Conservation (phyloP, 164 flowering plant species). For the Buxus sempervirens region DNA sequence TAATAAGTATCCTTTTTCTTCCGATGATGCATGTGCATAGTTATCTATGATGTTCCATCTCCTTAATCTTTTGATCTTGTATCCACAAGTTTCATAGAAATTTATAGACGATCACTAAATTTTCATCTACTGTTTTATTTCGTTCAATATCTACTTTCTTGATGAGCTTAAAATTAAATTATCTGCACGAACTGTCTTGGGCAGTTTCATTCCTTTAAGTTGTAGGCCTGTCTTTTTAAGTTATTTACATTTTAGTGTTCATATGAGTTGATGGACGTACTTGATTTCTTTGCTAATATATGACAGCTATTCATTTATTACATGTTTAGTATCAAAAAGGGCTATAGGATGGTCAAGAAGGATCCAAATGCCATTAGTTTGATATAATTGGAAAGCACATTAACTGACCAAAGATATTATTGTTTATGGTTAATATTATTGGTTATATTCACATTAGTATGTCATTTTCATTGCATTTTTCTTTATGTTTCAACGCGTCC, state of each 20-base stretch:
- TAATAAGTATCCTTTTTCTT: neutral
- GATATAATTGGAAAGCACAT: no score
- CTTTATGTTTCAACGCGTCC: neutral
- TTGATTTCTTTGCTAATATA: neutral
- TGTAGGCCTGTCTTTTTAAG: neutral
- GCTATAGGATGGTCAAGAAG: no score
- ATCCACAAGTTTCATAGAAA: neutral
- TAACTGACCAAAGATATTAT: no score
- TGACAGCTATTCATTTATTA: neutral
- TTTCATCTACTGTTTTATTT: no score
- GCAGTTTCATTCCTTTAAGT: neutral
- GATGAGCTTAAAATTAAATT: neutral
- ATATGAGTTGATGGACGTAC: neutral
- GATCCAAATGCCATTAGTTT: no score
- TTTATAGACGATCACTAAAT: neutral
- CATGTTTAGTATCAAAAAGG: no score
- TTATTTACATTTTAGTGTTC: no score
- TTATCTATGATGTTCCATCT: neutral
- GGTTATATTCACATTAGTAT: no score
- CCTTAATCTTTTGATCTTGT: neutral
- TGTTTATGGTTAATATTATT: no score
- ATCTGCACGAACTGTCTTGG: neutral
- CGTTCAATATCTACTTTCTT: no score
- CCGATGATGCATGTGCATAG: neutral
- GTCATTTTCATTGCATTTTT: no score